Evolutionary conservation across 805 yeast genomes (phyloP), one percentile per base, ranked within the genome.

Genomic region (Starmerella tilneyi): DNA sequence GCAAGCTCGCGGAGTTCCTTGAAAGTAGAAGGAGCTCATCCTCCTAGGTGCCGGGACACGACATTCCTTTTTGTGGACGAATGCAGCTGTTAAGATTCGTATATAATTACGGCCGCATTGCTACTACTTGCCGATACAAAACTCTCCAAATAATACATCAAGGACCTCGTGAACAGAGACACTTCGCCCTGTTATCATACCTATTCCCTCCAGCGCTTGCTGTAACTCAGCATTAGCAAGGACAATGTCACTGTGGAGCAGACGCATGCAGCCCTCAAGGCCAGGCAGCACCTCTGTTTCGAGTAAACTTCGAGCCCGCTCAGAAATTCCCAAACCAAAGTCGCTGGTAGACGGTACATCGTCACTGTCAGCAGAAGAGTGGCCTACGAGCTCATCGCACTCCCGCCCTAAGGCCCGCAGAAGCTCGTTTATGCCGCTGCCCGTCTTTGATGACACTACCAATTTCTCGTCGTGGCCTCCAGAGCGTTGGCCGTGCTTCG

Each of bases 121-220:
- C 9, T 3, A 11, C 53, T 65, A 89, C 62, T 89, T 89, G 0
- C 98, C 98, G 19, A 92, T 85, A 62, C 98, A 92, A 60, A 92
- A 92, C 50, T 78, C 81, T 2, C 94, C 79, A 59, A 92, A 92
- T 0, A 92, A 92, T 1, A 84, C 89, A 0, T 92, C 96, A 5
- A 92, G 66, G 0, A 92, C 78, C 58, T 92, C 97, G 55, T 92
- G 96, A 0, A 88, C 72, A 0, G 94, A 94, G 12, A 89, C 76
- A 0, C 84, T 74, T 31, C 83, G 82, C 1, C 97, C 98, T 0
- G 96, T 88, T 21, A 92, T 82, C 57, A 79, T 83, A 0, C 96
- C 96, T 30, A 92, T 81, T 0, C 96, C 96, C 12, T 81, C 85
- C 16, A 81, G 77, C 0, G 95, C 78, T 41, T 72, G 72, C 40